Base-by-base conservation (phyloP, 805 yeast species). In the Myxozyma udenii region DNA sequence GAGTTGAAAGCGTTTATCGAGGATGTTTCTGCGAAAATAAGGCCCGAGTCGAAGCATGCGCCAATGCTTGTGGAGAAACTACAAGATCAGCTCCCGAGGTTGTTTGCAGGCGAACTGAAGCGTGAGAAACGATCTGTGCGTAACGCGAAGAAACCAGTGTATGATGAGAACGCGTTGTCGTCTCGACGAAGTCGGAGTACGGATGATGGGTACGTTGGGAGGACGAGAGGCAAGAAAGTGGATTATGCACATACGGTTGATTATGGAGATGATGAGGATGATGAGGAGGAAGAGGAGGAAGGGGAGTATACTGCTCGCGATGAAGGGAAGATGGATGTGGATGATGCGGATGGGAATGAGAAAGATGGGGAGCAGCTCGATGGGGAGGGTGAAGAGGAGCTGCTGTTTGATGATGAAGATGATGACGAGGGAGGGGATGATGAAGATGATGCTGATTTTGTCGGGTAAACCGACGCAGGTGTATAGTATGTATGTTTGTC, bases 151-250 rank as follows among this genome's bases (percentile, higher is more conserved):
- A 50, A 55, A 35, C 43, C 42, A 4, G 19, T 33, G 6, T 46
- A 41, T n/a, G 61, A 53, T 32, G 58, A 50, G n/a, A 16, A 23
- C 4, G 54, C 48, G 11, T 35, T 46, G 18, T 14, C 26, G 5
- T 37, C 39, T 9, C 25, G 26, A 25, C 7, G 18, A 22, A 33
- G 38, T 23, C 12, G 33, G 14, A 45, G 28, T 18, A 35, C 43
- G 3, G 53, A 53, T 12, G 69, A 64, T 18, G 68, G 64, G 23
- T 64, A 65, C 46, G 33, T 52, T 2, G 65, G 68, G 6, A 56
- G 71, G 9, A 67, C 71, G 6, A 56, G 71, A 5, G 68, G 68
- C 3, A 58, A 50, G 37, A 50, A 63, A 14, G 61, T 68, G 24
- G 61, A 66, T 40, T 66, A 66, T 33, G 41, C 50, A 3, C 55